Percentiles rank a stretch among this genome's conserved stretches.
These are phyloP conservation scores for Tuber brumale DNA, from an alignment of 495 filamentous ascomycete genomes.

Conservation along the genomic window DNA sequence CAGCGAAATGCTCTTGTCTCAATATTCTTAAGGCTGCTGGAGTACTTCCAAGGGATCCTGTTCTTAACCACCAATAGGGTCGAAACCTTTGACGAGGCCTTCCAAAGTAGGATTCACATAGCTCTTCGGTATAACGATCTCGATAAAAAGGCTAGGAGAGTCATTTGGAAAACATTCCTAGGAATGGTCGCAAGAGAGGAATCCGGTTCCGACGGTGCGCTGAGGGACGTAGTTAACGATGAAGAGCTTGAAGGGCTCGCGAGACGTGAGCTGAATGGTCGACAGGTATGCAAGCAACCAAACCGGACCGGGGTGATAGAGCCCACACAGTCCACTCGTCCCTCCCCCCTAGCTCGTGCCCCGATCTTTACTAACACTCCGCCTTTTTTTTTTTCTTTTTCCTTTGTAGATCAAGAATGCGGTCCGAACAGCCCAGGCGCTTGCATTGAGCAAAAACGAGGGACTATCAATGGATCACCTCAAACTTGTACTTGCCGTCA, in stretches of 20 bases:
- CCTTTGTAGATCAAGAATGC: slow-evolving; percentile 62
- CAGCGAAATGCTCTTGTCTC: slow-evolving; percentile 71
- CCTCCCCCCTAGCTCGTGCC: not conserved
- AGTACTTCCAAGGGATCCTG: slow-evolving; percentile 49
- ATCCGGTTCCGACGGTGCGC: slow-evolving; percentile 24
- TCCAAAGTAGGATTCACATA: slow-evolving; percentile 51
- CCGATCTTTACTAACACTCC: slow-evolving; percentile 10
- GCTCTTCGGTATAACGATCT: slow-evolving; percentile 43
- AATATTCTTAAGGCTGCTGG: slow-evolving; percentile 62
- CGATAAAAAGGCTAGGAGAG: slow-evolving; percentile 31
- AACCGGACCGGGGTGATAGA: not conserved
- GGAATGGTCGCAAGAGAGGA: slow-evolving; percentile 37
- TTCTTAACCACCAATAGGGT: slow-evolving; percentile 51
- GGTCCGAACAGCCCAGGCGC: slow-evolving; percentile 62
- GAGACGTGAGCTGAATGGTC: slow-evolving; percentile 35
- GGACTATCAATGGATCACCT: slow-evolving; percentile 61
- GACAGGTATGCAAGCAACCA: slow-evolving; percentile 28
- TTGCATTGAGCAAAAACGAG: slow-evolving; percentile 57
- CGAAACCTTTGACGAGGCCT: slow-evolving; percentile 49
- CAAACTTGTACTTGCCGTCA: slow-evolving; percentile 59
- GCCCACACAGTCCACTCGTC: not conserved
- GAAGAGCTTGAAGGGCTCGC: slow-evolving; percentile 30
- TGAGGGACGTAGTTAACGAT: slow-evolving; percentile 34
- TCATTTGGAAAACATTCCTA: slow-evolving; percentile 43
- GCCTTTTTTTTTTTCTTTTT: slow-evolving; percentile 9